These are phyloP conservation scores for Kluyveromyces aestuarii DNA, from an alignment of 805 yeast species.

Conservation along the genomic window DNA sequence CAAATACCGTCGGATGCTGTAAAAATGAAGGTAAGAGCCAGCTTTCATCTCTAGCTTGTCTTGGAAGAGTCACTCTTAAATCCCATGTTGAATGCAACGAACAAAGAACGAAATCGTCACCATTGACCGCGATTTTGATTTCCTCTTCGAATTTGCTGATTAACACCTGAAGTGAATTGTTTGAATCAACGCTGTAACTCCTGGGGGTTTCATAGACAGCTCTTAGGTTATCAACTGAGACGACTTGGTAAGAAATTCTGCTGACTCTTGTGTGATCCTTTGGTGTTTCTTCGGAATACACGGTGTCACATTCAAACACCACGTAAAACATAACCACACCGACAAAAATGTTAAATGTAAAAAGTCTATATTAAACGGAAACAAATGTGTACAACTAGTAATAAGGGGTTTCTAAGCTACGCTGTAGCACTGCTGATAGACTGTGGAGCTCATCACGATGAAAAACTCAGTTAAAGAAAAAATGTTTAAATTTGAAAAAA, in stretches of 20 bases:
- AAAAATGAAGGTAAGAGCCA: slow-evolving; percentile 65
- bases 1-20: slow-evolving; percentile 70
- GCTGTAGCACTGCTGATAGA: neutral
- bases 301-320: slow-evolving; percentile 17
- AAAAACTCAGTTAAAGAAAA: too few species aligned
- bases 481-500: neutral
- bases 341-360: slow-evolving; percentile 2
- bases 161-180: slow-evolving; percentile 51
- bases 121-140: slow-evolving; percentile 34
- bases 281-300: slow-evolving; percentile 18
- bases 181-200: slow-evolving; percentile 38
- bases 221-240: slow-evolving; percentile 45
- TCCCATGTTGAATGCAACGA: slow-evolving; percentile 58
- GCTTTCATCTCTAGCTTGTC: slow-evolving; percentile 73
- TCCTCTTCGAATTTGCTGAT: slow-evolving; percentile 42
- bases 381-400: too few species aligned
- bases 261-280: slow-evolving; percentile 62
- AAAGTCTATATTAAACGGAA: neutral
- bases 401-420: neutral
- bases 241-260: slow-evolving; percentile 57
- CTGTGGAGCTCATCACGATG: neutral
- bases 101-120: slow-evolving; percentile 53
- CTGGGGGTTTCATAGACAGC: slow-evolving; percentile 38
- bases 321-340: slow-evolving; percentile 16
- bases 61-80: slow-evolving; percentile 64